Evolutionary conservation across 352 stramenopile species (phyloP).

Genomic region (Phytophthora rubi): DNA sequence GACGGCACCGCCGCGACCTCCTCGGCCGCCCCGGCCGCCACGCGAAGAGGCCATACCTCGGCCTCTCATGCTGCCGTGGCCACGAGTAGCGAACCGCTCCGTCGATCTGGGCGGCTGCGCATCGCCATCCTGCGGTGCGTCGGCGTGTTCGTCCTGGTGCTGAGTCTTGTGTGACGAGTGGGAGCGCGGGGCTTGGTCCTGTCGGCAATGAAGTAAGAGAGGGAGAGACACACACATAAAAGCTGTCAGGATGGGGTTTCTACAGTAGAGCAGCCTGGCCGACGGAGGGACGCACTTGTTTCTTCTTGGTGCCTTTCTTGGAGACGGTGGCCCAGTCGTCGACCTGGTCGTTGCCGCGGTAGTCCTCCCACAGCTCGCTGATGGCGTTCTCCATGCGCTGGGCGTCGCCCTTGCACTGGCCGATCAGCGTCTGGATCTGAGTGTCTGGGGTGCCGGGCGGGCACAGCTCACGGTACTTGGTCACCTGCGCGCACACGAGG

Average conservation of each 20-base stretch:
- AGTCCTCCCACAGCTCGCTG: slow-evolving; percentile 86
- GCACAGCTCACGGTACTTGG: slow-evolving; percentile 83
- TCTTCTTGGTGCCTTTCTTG: slow-evolving; percentile 87
- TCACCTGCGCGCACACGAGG: slow-evolving; percentile 42
- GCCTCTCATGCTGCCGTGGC: slow-evolving; percentile 54
- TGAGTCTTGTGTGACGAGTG: slow-evolving; percentile 54
- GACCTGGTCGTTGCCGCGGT: slow-evolving; percentile 64
- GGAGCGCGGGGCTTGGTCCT: slow-evolving; percentile 31
- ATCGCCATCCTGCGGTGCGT: slow-evolving; percentile 37
- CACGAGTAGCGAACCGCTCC: slow-evolving; percentile 46
- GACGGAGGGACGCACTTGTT: slow-evolving; percentile 30
- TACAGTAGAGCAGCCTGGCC: not conserved
- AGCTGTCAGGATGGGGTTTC: not conserved
- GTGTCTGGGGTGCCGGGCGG: slow-evolving; percentile 80
- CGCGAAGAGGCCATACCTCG: slow-evolving; percentile 52
- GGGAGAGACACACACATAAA: not conserved
- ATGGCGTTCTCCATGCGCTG: slow-evolving; percentile 76
- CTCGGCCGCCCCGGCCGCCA: slow-evolving; percentile 57
- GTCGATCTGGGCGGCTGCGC: slow-evolving; percentile 30
- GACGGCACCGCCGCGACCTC: slow-evolving; percentile 43
- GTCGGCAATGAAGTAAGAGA: slow-evolving; percentile 1
- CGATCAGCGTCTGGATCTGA: slow-evolving; percentile 74
- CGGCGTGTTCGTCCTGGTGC: slow-evolving; percentile 30
- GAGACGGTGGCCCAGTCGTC: slow-evolving; percentile 81
- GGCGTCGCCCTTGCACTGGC: slow-evolving; percentile 77